Conservation (phyloP, 768 basidiomycete genomes). For the Hysterangium stoloniferum region DNA sequence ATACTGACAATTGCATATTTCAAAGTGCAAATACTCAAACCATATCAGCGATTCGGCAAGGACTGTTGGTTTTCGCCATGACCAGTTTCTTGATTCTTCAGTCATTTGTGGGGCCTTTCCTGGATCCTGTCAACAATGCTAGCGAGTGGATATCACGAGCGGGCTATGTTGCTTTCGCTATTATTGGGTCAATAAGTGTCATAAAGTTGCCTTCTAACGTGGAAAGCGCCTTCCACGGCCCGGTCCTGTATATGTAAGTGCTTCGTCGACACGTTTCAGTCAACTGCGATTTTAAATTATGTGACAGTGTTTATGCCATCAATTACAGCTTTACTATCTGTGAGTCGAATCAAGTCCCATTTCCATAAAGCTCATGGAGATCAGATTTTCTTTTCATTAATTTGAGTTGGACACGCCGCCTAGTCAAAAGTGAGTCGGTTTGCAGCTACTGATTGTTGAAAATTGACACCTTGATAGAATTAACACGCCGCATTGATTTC, state of each 20-base stretch:
- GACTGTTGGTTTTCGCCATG: slow-evolving; percentile 48
- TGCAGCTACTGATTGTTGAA: slow-evolving; percentile 7
- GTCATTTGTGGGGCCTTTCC: slow-evolving; percentile 52
- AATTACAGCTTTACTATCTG: slow-evolving; percentile 66
- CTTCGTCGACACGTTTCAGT: background rate
- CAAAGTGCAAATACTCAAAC: slow-evolving; percentile 41
- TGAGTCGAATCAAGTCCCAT: slow-evolving; percentile 23
- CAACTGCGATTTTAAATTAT: slow-evolving; percentile 2
- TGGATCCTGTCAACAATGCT: slow-evolving; percentile 65
- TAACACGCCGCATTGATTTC: slow-evolving; percentile 63
- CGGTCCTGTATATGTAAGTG: slow-evolving; percentile 57
- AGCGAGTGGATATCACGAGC: slow-evolving; percentile 67
- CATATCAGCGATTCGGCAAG: slow-evolving; percentile 54
- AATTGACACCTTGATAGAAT: slow-evolving; percentile 28
- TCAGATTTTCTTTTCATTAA: slow-evolving; percentile 61
- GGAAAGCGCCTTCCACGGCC: slow-evolving; percentile 46
- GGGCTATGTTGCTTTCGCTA: slow-evolving; percentile 60
- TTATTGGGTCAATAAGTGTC: slow-evolving; percentile 55
- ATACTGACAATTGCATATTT: slow-evolving; percentile 68
- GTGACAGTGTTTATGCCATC: slow-evolving; percentile 37
- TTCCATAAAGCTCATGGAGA: slow-evolving; percentile 11
- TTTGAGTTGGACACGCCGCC: slow-evolving; percentile 38
- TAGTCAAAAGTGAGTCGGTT: slow-evolving; percentile 50
- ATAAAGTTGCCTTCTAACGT: slow-evolving; percentile 42
- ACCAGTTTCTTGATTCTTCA: slow-evolving; percentile 54